A percentile compares a stretch with the other conserved stretches of the same genome.
Conservation (phyloP, 2,329 filamentous ascomycete species). For the Penicillium griseofulvum region DNA sequence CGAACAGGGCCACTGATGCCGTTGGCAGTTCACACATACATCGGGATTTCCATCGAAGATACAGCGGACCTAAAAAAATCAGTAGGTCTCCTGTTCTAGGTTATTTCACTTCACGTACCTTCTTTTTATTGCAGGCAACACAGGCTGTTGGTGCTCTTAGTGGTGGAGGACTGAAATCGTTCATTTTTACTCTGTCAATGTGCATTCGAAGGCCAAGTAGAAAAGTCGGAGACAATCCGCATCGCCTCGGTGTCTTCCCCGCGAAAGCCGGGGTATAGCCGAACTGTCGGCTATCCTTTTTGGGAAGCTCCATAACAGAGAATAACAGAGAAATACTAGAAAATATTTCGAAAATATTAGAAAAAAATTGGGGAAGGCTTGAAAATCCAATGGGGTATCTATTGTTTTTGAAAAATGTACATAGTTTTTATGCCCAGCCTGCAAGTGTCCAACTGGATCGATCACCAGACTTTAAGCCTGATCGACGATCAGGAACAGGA, state of each 20-base stretch:
- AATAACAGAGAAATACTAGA: background rate
- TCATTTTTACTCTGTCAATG: slow-evolving; percentile 1
- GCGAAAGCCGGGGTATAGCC: slow-evolving; percentile 2
- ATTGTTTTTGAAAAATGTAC: slow-evolving; percentile 15
- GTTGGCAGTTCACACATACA: slow-evolving; percentile 26
- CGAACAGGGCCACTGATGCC: slow-evolving; percentile 31
- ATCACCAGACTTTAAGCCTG: slow-evolving; percentile 41
- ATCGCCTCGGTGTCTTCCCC: slow-evolving; percentile 7
- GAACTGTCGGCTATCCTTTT: background rate
- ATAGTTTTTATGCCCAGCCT: slow-evolving; percentile 42
- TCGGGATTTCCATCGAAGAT: slow-evolving; percentile 22
- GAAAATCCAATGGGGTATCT: slow-evolving; percentile 22
- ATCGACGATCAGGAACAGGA: slow-evolving; percentile 40
- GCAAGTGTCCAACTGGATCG: slow-evolving; percentile 51
- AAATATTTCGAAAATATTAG: too few species aligned
- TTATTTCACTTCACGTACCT: slow-evolving; percentile 13
- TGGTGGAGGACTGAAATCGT: slow-evolving; percentile 21
- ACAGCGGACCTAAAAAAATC: slow-evolving; percentile 26
- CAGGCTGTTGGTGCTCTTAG: slow-evolving; percentile 30
- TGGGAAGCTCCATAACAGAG: background rate
- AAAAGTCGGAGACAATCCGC: background rate
- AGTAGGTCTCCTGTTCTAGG: background rate
- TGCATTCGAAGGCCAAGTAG: background rate
- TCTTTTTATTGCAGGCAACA: slow-evolving; percentile 33
- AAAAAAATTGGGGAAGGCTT: background rate